phyloP scores from a whole-genome alignment of 2,329 filamentous ascomycete genomes.

The Neonectria magnoliae region DNA sequence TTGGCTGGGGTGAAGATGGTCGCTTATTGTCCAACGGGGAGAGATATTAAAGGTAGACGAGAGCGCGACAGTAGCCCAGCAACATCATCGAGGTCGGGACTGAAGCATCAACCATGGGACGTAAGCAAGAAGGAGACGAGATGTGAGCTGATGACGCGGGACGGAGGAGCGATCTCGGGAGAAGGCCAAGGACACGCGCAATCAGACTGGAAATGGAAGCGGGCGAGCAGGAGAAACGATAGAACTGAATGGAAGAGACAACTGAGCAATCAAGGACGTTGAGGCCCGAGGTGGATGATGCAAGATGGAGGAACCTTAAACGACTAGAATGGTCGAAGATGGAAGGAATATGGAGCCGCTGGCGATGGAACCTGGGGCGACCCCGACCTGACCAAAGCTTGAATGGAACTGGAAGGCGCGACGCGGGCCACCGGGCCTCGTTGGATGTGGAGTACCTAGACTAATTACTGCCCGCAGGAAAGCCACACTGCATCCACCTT shows the following conservation, averaged over 20 bases:
- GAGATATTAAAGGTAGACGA: constrained; percentile 31
- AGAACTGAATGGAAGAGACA: not conserved
- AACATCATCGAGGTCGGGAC: constrained; percentile 33
- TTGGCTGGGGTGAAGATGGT: constrained; percentile 10
- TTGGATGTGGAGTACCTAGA: constrained; percentile 11
- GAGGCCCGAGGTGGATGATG: not conserved
- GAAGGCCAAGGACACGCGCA: not conserved
- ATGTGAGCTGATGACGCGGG: constrained; percentile 17
- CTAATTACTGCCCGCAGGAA: not conserved
- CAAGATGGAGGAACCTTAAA: not conserved
- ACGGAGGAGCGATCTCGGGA: not conserved
- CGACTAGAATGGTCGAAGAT: not conserved
- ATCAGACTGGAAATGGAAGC: not conserved
- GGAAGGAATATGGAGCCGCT: constrained; percentile 3
- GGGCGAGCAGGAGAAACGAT: not conserved
- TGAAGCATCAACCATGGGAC: constrained; percentile 32
- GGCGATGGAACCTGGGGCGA: constrained; percentile 16
- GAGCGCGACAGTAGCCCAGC: constrained; percentile 31
- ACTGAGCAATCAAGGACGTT: constrained; percentile 1
- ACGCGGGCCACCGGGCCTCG: constrained; percentile 11
- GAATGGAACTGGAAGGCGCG: constrained; percentile 2
- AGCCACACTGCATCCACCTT: constrained; percentile 15
- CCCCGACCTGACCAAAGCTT: constrained; percentile 9
- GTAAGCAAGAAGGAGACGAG: constrained; percentile 24
- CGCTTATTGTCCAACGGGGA: constrained; percentile 7